These are phyloP conservation scores for Trametes punicea DNA, from an alignment of 768 basidiomycete genomes.

Conservation along the genomic window DNA sequence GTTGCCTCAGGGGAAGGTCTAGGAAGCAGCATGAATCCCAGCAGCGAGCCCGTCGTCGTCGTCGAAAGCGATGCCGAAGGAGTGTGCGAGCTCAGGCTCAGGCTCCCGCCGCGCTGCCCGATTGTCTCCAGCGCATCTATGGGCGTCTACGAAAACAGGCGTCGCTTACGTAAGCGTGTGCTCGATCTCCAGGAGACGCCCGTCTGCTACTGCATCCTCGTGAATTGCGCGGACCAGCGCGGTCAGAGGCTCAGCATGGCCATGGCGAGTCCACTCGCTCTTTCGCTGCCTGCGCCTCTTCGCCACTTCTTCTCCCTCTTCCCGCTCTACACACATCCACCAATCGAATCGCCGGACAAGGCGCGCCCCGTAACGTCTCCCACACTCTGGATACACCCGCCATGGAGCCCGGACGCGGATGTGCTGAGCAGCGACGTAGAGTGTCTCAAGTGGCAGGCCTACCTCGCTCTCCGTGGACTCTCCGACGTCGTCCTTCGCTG, in stretches of 20 bases:
- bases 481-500: conserved; percentile 52
- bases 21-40: background rate
- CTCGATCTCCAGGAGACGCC: background rate
- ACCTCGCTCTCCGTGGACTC: conserved; percentile 65
- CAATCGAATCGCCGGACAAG: conserved; percentile 33
- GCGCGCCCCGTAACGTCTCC: conserved; percentile 33
- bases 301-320: conserved; percentile 55
- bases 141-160: conserved; percentile 3
- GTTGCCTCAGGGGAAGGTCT: background rate
- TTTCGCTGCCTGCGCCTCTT: conserved; percentile 38
- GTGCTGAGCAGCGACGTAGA: conserved; percentile 74
- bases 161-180: background rate
- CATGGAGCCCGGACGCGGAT: conserved; percentile 30
- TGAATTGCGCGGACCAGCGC: background rate
- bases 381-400: conserved; percentile 67
- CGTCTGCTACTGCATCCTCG: background rate
- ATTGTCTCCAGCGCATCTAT: conserved; percentile 13
- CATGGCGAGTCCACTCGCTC: conserved; percentile 13
- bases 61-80: background rate
- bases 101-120: background rate
- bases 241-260: background rate
- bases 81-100: background rate
- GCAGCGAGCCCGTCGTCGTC: background rate
- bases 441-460: conserved; percentile 90
- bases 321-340: conserved; percentile 53